Percentiles rank a stretch among this genome's conserved stretches.
phyloP scores from a whole-genome alignment of 2,329 filamentous ascomycete genomes.

The Metarhizium brunneum region DNA sequence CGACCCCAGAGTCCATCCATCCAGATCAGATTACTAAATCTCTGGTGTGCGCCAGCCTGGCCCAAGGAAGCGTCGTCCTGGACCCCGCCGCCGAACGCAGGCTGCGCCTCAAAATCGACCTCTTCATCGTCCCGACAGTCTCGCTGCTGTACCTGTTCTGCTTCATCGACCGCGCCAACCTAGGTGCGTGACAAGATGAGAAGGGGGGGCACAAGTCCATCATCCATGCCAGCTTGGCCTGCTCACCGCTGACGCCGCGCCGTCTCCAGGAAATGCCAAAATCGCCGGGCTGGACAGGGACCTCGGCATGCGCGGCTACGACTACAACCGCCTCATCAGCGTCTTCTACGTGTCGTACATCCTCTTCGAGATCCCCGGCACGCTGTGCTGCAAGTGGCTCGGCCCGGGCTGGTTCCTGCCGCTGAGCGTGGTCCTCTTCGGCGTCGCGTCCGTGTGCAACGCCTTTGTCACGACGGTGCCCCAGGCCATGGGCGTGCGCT shows the following conservation, averaged over 20 bases:
- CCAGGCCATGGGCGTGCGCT: slow-evolving; percentile 49
- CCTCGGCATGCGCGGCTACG: slow-evolving; percentile 48
- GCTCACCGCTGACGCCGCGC: too few relatives aligned
- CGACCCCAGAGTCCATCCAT: too few relatives aligned
- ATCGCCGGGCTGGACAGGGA: slow-evolving; percentile 57
- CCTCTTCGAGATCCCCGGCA: slow-evolving; percentile 61
- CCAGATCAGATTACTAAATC: too few relatives aligned
- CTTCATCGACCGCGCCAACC: slow-evolving; percentile 65
- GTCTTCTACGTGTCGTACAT: slow-evolving; percentile 68
- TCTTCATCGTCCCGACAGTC: slow-evolving; percentile 57
- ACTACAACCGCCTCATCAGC: slow-evolving; percentile 61
- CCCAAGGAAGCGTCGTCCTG: too few relatives aligned
- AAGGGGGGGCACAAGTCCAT: background rate
- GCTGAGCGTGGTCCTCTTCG: slow-evolving; percentile 51
- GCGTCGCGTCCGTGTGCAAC: slow-evolving; percentile 52
- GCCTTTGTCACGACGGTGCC: slow-evolving; percentile 52
- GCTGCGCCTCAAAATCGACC: slow-evolving; percentile 55
- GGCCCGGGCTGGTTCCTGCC: slow-evolving; percentile 68
- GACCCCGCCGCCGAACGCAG: slow-evolving; percentile 13
- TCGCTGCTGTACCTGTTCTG: slow-evolving; percentile 61
- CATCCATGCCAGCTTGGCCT: too few relatives aligned
- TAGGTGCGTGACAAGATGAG: slow-evolving; percentile 36
- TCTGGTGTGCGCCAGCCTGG: too few relatives aligned
- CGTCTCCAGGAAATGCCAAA: slow-evolving; percentile 50
- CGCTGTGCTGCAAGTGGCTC: slow-evolving; percentile 59